Conservation (phyloP, 2,329 filamentous ascomycete genomes). For the Bipolaris bicolor region DNA sequence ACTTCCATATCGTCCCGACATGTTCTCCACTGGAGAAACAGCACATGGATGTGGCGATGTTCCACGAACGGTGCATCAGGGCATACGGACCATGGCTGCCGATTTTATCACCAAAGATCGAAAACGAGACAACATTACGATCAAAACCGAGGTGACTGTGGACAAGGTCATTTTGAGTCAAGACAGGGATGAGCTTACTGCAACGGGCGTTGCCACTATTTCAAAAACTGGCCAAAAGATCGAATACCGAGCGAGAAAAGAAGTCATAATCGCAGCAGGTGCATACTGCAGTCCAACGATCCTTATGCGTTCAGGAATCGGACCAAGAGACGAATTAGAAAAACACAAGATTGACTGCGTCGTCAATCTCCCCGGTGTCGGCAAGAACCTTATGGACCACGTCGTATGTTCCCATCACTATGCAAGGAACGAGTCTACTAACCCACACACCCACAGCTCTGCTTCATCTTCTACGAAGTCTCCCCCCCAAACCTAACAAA, state of each 20-base stretch:
- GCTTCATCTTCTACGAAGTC: conserved; percentile 67
- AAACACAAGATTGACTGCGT: conserved; percentile 60
- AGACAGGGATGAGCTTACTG: conserved; percentile 47
- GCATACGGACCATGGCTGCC: conserved; percentile 37
- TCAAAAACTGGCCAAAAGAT: conserved; percentile 50
- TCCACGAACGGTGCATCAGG: conserved; percentile 40
- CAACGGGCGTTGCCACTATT: conserved; percentile 55
- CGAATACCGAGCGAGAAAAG: conserved; percentile 44
- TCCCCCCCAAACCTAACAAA: conserved; percentile 61
- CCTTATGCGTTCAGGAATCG: conserved; percentile 62
- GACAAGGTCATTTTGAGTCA: conserved; percentile 57
- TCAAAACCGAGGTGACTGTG: conserved; percentile 40
- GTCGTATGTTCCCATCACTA: conserved; percentile 54
- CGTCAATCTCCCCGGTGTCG: conserved; percentile 66
- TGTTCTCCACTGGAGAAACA: conserved; percentile 60
- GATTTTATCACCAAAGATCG: conserved; percentile 53
- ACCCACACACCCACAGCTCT: conserved; percentile 35
- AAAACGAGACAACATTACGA: conserved; percentile 45
- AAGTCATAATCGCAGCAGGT: conserved; percentile 44
- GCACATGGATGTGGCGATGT: conserved; percentile 43
- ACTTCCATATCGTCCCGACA: conserved; percentile 62
- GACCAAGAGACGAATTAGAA: conserved; percentile 59
- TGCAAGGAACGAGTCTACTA: conserved; percentile 44
- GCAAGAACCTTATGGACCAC: conserved; percentile 69
- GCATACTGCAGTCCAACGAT: conserved; percentile 48